Evolutionary conservation across 345 rosid genomes (phyloP), one percentile per base, ranked within the genome.

Genomic region (Camelina sativa): DNA sequence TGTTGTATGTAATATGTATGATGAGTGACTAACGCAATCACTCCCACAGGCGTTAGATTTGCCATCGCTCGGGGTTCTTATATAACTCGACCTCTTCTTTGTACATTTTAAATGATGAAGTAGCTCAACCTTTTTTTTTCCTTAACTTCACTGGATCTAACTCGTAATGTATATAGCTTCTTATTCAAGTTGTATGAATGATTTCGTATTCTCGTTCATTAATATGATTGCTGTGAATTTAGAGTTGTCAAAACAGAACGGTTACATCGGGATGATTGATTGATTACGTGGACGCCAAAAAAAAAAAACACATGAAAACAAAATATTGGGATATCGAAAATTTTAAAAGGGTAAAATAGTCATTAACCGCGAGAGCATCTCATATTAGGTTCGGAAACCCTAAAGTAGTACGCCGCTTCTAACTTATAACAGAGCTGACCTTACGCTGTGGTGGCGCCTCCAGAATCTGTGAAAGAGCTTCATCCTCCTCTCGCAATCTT

Each of bases 21-120:
- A 67, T 58, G 78, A 58, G 62, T 75, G 62, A 67, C 78, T 67
- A 58, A 76, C 74, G 50, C 64, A 53, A 32, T 53, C 58, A 61
- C 68, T 62, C 47, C 13, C 57, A 62, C 65, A 43, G 44, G 68
- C 67, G 77, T 63, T 30, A 8, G 75, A 50, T 60, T 35, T 60
- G 71, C 65, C 37, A 44, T 58, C 72, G 46, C 62, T 66, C 35
- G 8, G 17, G 72, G 62, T 60, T 54, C 12, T 75, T 74, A 54
- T 67, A 30, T 75, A 75, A 75, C 67, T 59, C 35, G 7, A n/a
- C 44, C 47, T 38, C 54, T 40, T 35, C 52, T 47, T 67, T 75
- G 74, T 75, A 75, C 74, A 75, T 51, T 67, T 50, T 41, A 13
- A 52, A 50, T 67, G 74, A 60, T 44, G n/a, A 60, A 75, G 30